phyloP scores from a whole-genome alignment of 495 filamentous ascomycete genomes.

The Aspergillus sparsus region DNA sequence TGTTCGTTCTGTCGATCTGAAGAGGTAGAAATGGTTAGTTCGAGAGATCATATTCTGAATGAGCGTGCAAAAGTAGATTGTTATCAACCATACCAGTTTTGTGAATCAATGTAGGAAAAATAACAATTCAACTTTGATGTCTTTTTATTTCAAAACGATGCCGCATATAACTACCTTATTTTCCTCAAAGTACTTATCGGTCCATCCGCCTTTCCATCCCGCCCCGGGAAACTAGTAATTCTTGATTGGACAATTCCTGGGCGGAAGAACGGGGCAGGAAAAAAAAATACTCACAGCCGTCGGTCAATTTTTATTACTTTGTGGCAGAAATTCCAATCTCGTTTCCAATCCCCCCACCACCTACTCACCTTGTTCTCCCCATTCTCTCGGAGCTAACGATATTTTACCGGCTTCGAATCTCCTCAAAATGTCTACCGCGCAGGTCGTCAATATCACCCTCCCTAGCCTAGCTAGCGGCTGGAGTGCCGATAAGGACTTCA shows the following conservation, averaged over 20 bases:
- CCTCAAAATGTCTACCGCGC: conserved; percentile 49
- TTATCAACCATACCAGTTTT: too few relatives aligned
- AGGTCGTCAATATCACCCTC: conserved; percentile 58
- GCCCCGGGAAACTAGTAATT: conserved; percentile 29
- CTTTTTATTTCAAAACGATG: too few relatives aligned
- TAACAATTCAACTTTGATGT: too few relatives aligned
- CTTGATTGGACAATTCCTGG: conserved; percentile 33
- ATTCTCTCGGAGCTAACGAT: conserved; percentile 11
- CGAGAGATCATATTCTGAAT: too few relatives aligned
- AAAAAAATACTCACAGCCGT: conserved; percentile 34
- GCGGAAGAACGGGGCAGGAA: conserved; percentile 40
- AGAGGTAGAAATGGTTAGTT: too few relatives aligned
- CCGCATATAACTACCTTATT: too few relatives aligned
- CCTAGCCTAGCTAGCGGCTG: conserved; percentile 80
- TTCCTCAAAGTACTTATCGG: too few relatives aligned
- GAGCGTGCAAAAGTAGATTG: too few relatives aligned
- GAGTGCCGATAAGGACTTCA: conserved; percentile 89
- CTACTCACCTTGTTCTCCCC: conserved; percentile 20
- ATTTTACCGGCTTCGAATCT: conserved; percentile 14
- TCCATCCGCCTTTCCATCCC: not conserved
- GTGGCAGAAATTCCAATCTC: conserved; percentile 11
- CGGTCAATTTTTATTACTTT: conserved; percentile 15
- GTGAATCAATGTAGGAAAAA: too few relatives aligned
- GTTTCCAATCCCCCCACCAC: conserved; percentile 22
- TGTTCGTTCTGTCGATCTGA: too few relatives aligned